phyloP scores from a whole-genome alignment of 768 basidiomycete species.

The Lactarius hatsudake region DNA sequence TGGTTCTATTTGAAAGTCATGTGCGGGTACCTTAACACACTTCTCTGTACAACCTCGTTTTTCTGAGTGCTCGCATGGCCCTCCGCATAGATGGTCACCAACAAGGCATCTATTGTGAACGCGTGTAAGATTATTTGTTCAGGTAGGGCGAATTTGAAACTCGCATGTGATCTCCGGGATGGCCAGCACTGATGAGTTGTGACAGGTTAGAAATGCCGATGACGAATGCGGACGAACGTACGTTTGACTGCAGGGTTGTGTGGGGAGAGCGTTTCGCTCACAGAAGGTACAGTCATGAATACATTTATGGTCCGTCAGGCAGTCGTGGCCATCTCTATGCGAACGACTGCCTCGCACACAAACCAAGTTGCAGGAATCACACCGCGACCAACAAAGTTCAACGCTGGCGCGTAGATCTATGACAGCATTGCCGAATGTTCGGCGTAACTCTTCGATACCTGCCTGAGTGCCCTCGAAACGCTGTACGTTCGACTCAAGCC shows the following conservation, averaged over 20 bases:
- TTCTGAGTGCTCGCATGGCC: constrained; percentile 43
- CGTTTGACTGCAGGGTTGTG: not conserved
- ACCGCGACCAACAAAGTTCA: constrained; percentile 28
- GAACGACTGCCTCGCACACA: not conserved
- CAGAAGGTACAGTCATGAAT: not conserved
- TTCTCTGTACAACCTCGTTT: constrained; percentile 45
- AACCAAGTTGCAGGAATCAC: not conserved
- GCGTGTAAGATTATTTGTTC: not conserved
- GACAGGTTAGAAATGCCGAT: not conserved
- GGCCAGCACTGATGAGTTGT: not conserved
- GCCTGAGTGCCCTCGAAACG: constrained; percentile 46
- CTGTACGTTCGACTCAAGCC: constrained; percentile 48
- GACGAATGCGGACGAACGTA: not conserved
- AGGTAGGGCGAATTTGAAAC: not conserved
- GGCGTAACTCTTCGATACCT: constrained; percentile 45
- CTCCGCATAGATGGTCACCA: constrained; percentile 49
- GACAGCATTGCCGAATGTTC: constrained; percentile 41
- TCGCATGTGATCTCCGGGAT: not conserved
- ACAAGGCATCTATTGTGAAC: constrained; percentile 41
- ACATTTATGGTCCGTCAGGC: not conserved
- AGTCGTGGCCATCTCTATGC: not conserved
- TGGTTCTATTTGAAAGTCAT: constrained; percentile 33
- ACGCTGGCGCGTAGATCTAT: constrained; percentile 46
- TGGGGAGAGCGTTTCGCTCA: not conserved
- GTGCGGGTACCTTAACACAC: constrained; percentile 34